Conservation (phyloP, 768 basidiomycete genomes). For the Auricularia heimuer region DNA sequence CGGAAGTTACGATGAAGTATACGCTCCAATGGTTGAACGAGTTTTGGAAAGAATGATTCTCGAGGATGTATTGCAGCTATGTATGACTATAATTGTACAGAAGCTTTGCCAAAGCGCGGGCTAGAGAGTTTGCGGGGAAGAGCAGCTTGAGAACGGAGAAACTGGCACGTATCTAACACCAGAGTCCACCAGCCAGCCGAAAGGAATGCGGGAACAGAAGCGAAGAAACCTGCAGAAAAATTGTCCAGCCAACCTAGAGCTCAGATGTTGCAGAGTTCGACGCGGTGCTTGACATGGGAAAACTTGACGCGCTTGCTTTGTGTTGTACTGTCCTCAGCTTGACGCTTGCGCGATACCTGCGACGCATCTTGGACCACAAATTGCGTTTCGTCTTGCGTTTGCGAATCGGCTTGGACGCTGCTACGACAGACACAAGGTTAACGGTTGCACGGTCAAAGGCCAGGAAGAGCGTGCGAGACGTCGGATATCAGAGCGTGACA, state of each 20-base stretch:
- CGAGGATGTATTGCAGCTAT: too few species aligned
- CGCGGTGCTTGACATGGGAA: neutral
- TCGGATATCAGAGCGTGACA: too few species aligned
- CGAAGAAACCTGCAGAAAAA: neutral
- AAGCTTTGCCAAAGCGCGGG: too few species aligned
- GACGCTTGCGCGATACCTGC: neutral
- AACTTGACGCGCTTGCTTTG: neutral
- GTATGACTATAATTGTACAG: too few species aligned
- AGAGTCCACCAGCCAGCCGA: too few species aligned
- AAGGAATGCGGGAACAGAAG: neutral
- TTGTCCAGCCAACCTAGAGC: too few species aligned
- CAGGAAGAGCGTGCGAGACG: too few species aligned
- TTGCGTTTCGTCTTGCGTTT: neutral
- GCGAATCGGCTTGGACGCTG: neutral
- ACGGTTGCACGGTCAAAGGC: too few species aligned
- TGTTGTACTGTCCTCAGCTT: neutral
- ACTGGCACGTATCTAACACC: too few species aligned
- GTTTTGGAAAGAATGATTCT: neutral
- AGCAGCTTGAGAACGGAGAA: too few species aligned
- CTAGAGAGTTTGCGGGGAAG: too few species aligned
- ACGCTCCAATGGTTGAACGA: constrained; percentile 8
- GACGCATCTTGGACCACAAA: neutral
- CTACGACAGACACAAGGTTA: too few species aligned
- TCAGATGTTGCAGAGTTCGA: neutral
- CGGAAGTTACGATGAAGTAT: constrained; percentile 8